phyloP scores from a whole-genome alignment of 2,329 filamentous ascomycete genomes.

The Fusarium nodosum region DNA sequence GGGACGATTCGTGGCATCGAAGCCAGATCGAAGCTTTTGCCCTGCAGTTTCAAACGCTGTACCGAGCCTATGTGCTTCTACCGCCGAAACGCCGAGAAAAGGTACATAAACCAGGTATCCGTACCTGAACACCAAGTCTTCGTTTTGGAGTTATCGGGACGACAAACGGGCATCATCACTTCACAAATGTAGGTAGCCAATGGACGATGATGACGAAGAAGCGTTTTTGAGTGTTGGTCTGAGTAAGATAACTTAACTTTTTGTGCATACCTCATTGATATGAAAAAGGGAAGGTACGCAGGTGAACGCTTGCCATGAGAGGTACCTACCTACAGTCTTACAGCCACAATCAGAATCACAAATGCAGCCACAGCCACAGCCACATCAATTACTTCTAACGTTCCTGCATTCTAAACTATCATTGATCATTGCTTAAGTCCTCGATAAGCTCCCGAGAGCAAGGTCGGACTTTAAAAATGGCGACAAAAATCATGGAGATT shows the following conservation, averaged over 20 bases:
- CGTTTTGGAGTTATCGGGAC: slow-evolving; percentile 2
- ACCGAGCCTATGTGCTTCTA: slow-evolving; percentile 35
- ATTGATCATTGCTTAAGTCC: background rate
- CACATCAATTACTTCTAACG: slow-evolving; percentile 4
- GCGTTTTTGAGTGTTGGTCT: background rate
- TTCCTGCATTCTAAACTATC: slow-evolving; percentile 14
- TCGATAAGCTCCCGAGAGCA: background rate
- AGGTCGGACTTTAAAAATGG: slow-evolving; percentile 6
- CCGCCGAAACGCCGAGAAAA: slow-evolving; percentile 44
- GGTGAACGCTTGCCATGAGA: background rate
- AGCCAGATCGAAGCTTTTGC: slow-evolving; percentile 50
- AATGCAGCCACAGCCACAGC: background rate
- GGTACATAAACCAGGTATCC: slow-evolving; percentile 8
- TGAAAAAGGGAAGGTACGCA: background rate
- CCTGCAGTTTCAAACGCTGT: slow-evolving; percentile 35
- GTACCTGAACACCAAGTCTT: background rate
- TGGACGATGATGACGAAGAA: background rate
- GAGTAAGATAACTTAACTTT: background rate
- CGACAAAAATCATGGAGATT: slow-evolving; percentile 4
- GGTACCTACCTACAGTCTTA: background rate
- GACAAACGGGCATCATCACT: slow-evolving; percentile 19
- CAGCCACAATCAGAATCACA: background rate
- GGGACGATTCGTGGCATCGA: slow-evolving; percentile 50
- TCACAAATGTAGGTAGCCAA: background rate
- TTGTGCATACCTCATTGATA: background rate